Evolutionary conservation across 2,329 filamentous ascomycete species (phyloP).

Genomic region (Fusarium citri): DNA sequence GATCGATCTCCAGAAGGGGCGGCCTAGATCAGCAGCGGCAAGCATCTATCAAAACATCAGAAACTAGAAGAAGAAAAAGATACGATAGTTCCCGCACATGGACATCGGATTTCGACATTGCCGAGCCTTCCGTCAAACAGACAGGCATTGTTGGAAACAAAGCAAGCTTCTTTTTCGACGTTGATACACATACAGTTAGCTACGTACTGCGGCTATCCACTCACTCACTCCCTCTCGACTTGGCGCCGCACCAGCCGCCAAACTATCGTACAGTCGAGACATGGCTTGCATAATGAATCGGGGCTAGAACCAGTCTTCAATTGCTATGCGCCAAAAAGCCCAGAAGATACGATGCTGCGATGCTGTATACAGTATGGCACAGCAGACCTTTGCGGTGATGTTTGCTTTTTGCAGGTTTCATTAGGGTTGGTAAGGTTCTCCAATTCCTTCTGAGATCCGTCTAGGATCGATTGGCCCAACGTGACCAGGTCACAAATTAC

Average conservation of each 20-base stretch:
- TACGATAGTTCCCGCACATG: conserved; percentile 33
- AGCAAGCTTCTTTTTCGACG: conserved; percentile 16
- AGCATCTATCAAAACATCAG: conserved; percentile 19
- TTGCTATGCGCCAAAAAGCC: conserved; percentile 32
- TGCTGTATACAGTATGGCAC: conserved; percentile 24
- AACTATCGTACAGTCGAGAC: conserved; percentile 35
- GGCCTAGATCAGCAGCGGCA: conserved; percentile 27
- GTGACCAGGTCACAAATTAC: conserved; percentile 27
- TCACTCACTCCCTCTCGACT: not conserved
- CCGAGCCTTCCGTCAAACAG: conserved; percentile 22
- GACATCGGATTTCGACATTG: conserved; percentile 21
- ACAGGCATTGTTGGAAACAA: conserved; percentile 14
- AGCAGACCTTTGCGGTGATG: conserved; percentile 1
- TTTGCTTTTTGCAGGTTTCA: conserved; percentile 25
- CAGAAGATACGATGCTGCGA: conserved; percentile 12
- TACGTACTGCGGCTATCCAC: not conserved
- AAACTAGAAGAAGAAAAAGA: not conserved
- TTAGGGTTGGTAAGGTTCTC: conserved; percentile 4
- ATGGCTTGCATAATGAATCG: conserved; percentile 43
- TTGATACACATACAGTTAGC: not conserved
- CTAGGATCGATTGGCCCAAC: conserved; percentile 32
- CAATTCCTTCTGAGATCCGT: conserved; percentile 37
- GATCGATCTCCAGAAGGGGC: conserved; percentile 35
- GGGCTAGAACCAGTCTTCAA: conserved; percentile 27
- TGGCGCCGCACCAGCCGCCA: conserved; percentile 4